Percentiles rank a stretch among this genome's conserved stretches.
These are phyloP conservation scores for Pyrenochaeta sp. DNA, from an alignment of 2,329 filamentous ascomycete species.

Conservation along the genomic window DNA sequence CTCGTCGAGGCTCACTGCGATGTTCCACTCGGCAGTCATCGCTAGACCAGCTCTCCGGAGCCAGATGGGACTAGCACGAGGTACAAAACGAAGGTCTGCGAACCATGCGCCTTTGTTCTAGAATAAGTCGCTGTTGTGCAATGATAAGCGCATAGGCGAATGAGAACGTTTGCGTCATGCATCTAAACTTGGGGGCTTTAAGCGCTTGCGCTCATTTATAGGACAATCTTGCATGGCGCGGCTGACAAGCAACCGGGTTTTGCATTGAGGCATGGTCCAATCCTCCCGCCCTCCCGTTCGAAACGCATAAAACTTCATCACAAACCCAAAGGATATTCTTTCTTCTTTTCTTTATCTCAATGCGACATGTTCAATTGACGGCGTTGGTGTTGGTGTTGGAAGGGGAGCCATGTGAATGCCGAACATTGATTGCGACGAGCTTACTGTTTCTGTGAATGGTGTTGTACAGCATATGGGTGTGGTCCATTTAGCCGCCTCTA, in stretches of 20 bases:
- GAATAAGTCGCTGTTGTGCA: constrained; percentile 19
- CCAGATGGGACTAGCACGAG: constrained; percentile 10
- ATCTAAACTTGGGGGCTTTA: constrained; percentile 22
- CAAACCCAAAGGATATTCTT: neutral
- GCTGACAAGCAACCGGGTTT: constrained; percentile 27
- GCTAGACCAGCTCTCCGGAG: constrained; percentile 2
- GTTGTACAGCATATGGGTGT: neutral
- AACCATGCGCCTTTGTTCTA: constrained; percentile 9
- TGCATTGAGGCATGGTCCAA: constrained; percentile 9
- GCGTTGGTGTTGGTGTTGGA: neutral
- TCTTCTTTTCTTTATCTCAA: neutral
- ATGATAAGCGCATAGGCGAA: constrained; percentile 20
- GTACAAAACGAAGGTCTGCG: neutral
- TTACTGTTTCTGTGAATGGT: neutral
- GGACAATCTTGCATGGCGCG: constrained; percentile 19
- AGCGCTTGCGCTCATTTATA: constrained; percentile 26
- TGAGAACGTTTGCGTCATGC: constrained; percentile 14
- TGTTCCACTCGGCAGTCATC: constrained; percentile 15
- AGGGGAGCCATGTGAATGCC: neutral
- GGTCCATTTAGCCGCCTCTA: neutral
- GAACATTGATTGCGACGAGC: neutral
- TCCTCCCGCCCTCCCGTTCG: constrained; percentile 8
- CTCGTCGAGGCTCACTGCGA: constrained; percentile 28
- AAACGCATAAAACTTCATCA: constrained; percentile 5
- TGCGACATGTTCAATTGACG: neutral